Evolutionary conservation across 768 basidiomycete genomes (phyloP), one percentile per base, ranked within the genome.

Genomic region (Dacryopinax primogenitus): DNA sequence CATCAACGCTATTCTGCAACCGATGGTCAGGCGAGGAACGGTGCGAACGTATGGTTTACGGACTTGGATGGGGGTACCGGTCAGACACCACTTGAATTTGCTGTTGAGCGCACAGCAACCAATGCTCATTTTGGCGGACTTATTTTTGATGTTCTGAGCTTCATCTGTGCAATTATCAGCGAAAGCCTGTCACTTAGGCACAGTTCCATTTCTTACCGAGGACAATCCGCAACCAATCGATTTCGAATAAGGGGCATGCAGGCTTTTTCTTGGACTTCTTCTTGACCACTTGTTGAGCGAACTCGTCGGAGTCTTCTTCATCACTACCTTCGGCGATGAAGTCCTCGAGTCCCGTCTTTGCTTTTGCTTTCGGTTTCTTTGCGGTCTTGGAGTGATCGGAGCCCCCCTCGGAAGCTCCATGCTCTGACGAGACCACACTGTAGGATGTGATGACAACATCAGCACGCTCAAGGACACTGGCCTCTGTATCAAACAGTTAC

Each of bases 101-200:
- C 82, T 81, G 58, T 85, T 74, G n/a, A 95, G 78, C 4, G 79
- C 87, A 66, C 84, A 88, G 66, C 90, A 91, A 0, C 90, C 92
- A 36, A 85, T 70, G 3, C 90, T 84, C 33, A 82, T 83, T 71
- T 91, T 88, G 0, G 80, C 89, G 35, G 80, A 85, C 62, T 83
- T 79, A 71, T 93, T 92, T 79, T 94, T 95, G 78, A 96, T 95
- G 70, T 87, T 90, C 72, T 96, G 93, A 0, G 93, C 93, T 71
- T 96, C 92, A 71, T 96, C 93, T 90, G 66, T 32, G 4, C 21
- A 21, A 58, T 18, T 28, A 30, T 58, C 41, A 62, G 37, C 2
- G 21, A 12, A 30, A 32, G 26, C n/a, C 3, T 21, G 12, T 64
- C 33, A 65, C 51, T 33, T 9, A 21, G 32, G 33, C n/a, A 21